phyloP scores from a whole-genome alignment of 805 yeast genomes.

The Candida corydali region DNA sequence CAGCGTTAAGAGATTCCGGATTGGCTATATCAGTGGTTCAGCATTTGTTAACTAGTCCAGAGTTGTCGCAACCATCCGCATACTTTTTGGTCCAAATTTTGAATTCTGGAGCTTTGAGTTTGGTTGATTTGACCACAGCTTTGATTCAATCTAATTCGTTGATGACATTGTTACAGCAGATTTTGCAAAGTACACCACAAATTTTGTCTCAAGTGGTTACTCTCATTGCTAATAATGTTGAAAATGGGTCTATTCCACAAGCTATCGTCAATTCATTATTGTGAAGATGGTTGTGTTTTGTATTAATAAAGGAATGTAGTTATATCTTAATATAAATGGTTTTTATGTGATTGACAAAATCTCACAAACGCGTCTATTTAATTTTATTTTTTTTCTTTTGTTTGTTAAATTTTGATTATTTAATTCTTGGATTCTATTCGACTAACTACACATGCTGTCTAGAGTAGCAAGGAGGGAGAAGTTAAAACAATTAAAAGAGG shows the following conservation, averaged over 20 bases:
- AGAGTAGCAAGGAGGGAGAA: constrained; percentile 34
- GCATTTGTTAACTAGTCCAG: constrained; percentile 22
- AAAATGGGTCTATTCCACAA: constrained; percentile 17
- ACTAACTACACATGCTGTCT: constrained; percentile 24
- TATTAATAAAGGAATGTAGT: not conserved
- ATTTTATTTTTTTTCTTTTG: constrained; percentile 1
- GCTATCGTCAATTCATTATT: not conserved
- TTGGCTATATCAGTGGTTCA: constrained; percentile 20
- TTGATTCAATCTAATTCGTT: constrained; percentile 18
- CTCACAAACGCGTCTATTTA: constrained; percentile 2
- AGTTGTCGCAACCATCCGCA: constrained; percentile 24
- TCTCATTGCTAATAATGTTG: constrained; percentile 15
- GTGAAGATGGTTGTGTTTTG: not conserved
- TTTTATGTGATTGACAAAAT: not conserved
- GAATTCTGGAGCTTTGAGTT: constrained; percentile 20
- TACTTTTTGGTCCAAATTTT: constrained; percentile 19
- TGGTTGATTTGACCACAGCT: constrained; percentile 16
- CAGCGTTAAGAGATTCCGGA: constrained; percentile 22
- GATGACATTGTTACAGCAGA: constrained; percentile 13
- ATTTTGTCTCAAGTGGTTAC: constrained; percentile 16
- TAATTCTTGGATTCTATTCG: not conserved
- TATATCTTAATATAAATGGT: not conserved
- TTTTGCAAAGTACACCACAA: constrained; percentile 16
- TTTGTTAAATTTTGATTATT: not conserved
- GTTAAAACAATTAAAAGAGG: constrained; percentile 58